Base-by-base conservation (phyloP, 2,329 filamentous ascomycete species). In the Elsinoe arachidis region DNA sequence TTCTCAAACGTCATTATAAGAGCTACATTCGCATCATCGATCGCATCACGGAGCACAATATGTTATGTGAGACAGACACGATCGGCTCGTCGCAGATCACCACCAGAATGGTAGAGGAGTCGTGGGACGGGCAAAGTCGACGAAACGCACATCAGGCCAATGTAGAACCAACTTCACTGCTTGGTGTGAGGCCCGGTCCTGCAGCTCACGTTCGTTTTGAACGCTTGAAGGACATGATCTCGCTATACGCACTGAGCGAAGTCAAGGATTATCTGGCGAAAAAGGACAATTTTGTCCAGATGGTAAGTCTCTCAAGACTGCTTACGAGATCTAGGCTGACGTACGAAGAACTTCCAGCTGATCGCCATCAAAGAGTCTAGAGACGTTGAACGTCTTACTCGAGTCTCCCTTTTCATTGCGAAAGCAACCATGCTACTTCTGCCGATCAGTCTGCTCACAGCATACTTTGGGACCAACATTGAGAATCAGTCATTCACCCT, bases 371-470 rank as follows among this genome's bases (percentile, higher is more conserved):
- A 87, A 67, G 85, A 90, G 68, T 87, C 85, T 0, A 80, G 83
- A 61, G 81, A 83, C 3, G 86, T 88, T 10, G 86, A 88, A 59
- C 79, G 84, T 17, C 77, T 90, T 17, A 89, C 86, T 0, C 77
- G 86, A 58, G 84, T 86, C 61, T 87, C 86, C 2, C 82, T 88
- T 3, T 73, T 90, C 4, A 76, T 90, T 10, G 86, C 85, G 47
- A 90, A 90, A 67, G 81, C 86, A 5, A 87, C 84, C 11, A 86
- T 90, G 39, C 75, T 90, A 54, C 90, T 90, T 72, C 76, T 90
- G 57, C 87, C 87, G 0, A 84, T 90, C 60, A 85, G 80, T 62
- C 78, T 90, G 51, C 84, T 90, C 81, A 88, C 86, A 2, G 82
- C 77, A 33, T 90, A 89, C 69, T 90, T 89, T 68, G 84, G 82